Evolutionary conservation across 805 yeast species (phyloP), one percentile per base, ranked within the genome.

Genomic region (Yarrowia alimentaria): DNA sequence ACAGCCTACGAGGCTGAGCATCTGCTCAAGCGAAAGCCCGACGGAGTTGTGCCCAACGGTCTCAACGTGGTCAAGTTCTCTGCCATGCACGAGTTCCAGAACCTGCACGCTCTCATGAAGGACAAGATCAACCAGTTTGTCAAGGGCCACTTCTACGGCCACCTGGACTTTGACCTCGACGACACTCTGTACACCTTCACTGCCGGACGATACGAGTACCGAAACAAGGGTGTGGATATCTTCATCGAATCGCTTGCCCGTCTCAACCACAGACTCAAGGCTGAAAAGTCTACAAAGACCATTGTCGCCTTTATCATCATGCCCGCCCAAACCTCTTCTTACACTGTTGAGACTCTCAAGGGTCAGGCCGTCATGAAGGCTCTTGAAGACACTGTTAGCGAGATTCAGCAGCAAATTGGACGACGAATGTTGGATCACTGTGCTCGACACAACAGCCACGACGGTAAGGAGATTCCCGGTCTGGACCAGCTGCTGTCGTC

Each of bases 11-110:
- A 91, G 68, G 74, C 91, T 6, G 98, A 91, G 70, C 94, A 90
- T 66, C 73, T 91, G 67, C 75, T 91, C 58, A 93, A 91, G 64
- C 78, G 99, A 57, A 90, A 91, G 67, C 99, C 99, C 1, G 99
- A 91, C 64, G 99, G 99, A 3, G 97, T 91, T 17, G 77, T 93
- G 64, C 99, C 99, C 51, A 91, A 91, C 65, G 99, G 99, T 18
- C 75, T 91, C 56, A 91, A 91, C 64, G 98, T 91, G 50, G 88
- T 90, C 56, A 91, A 91, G 71, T 91, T 91, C 70, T 91, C 86
- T 62, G 98, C 98, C 1, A 95, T 91, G 59, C 99, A 91, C 68
- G 99, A 91, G 71, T 91, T 91, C 72, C 99, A 91, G 70, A 91
- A 93, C 68, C 74, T 91, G 68, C 99, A 91, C 71, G 96, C 96